Evolutionary conservation across 2,329 filamentous ascomycete genomes (phyloP), one percentile per base, ranked within the genome.

Genomic region (Decorospora gaudefroyi): DNA sequence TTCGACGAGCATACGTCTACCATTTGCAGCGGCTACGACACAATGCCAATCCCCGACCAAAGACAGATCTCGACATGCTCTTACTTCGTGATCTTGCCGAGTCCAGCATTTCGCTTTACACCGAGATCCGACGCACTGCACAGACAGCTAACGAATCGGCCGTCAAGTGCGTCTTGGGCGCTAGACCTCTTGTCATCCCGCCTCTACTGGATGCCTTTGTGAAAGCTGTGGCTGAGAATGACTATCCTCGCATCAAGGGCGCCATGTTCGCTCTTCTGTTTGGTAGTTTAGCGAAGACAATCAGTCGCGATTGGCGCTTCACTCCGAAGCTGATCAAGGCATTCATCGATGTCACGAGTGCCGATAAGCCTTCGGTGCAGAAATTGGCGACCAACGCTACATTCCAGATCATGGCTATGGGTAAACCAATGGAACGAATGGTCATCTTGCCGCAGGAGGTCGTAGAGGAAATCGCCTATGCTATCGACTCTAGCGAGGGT

Each of bases 351-450:
- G 90, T 93, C 2, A 91, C 88, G 12, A 85, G 85, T 23, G 90
- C 95, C 11, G 93, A 99, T 71, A 96, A 96, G 68, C 84, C 90
- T 4, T 96, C 92, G 1, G 92, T 99, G 27, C 93, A 99, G 69
- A 90, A 87, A 58, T 80, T 99, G 11, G 90, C 90, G 10, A 82
- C 85, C 0, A 86, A 85, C 23, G 89, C 88, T 0, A 79, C 95
- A 1, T 96, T 91, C 65, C 85, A 89, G 11, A 79, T 99, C 27
- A 84, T 96, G 63, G 92, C 97, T 36, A 96, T 96, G 72, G 92
- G 91, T 15, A 91, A 92, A 60, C 82, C 89, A 0, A 81, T 92
- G 59, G 91, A 96, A 67, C 80, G 88, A 29, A 88, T 93, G 81
- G 86, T 95, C 23, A 82, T 97, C 26, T 75, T 95, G 11, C 83